These are phyloP conservation scores for Hypoxylon fragiforme DNA, from an alignment of 495 filamentous ascomycete genomes.

Conservation along the genomic window DNA sequence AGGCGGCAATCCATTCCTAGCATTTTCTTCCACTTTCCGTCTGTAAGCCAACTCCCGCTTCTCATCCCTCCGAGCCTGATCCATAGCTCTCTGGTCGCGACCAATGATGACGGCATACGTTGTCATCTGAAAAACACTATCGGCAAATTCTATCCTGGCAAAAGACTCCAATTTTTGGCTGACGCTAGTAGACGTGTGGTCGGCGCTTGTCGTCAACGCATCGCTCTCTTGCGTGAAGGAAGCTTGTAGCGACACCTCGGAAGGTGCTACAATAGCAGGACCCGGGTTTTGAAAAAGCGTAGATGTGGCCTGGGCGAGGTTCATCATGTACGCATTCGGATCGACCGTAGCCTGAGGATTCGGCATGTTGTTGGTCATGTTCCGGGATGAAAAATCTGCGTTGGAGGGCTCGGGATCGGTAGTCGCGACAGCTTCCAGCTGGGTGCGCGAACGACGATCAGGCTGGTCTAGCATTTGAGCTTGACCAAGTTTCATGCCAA, in stretches of 20 bases:
- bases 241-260: constrained; percentile 38
- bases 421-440: constrained; percentile 38
- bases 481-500: constrained; percentile 23
- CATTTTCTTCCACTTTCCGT: constrained; percentile 42
- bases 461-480: constrained; percentile 18
- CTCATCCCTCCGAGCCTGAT: constrained; percentile 48
- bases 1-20: constrained; percentile 44
- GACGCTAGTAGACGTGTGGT: constrained; percentile 27
- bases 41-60: constrained; percentile 44
- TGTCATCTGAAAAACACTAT: constrained; percentile 56
- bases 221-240: constrained; percentile 38
- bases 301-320: constrained; percentile 23
- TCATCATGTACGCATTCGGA: constrained; percentile 37
- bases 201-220: constrained; percentile 23
- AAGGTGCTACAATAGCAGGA: constrained; percentile 35
- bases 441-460: constrained; percentile 13
- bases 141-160: constrained; percentile 54
- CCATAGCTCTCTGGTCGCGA: constrained; percentile 50
- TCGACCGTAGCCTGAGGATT: constrained; percentile 35
- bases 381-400: constrained; percentile 31
- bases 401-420: constrained; percentile 34
- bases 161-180: constrained; percentile 52
- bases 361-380: constrained; percentile 16
- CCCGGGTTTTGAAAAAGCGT: constrained; percentile 29
- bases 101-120: constrained; percentile 56